Evolutionary conservation across 345 rosid species (phyloP).

Genomic region (Schrenkiella parvula): DNA sequence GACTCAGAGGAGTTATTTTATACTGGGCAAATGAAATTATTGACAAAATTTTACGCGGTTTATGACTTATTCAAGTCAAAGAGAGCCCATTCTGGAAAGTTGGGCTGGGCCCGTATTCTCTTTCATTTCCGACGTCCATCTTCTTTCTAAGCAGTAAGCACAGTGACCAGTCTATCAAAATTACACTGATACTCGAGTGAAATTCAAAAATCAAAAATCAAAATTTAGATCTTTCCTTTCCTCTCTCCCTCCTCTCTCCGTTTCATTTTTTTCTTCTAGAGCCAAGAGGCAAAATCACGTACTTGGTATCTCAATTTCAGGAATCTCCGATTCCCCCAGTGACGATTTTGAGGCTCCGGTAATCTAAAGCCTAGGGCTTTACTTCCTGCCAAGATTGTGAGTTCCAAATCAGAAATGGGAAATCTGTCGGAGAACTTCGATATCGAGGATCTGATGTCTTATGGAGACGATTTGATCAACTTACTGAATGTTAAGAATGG

Average conservation of each 20-base stretch:
- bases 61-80: not conserved
- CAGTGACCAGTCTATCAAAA: not conserved
- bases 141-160: not conserved
- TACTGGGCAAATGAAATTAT: not conserved
- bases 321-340: not conserved
- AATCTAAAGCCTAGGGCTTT: conserved; percentile 5
- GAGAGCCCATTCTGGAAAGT: not conserved
- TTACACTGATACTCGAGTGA: not conserved
- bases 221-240: conserved; percentile 1
- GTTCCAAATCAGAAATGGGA: conserved; percentile 40
- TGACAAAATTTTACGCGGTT: not conserved
- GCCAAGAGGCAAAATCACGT: not conserved
- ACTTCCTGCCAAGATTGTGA: not conserved
- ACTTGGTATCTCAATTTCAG: not conserved
- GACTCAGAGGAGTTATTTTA: not conserved
- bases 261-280: not conserved
- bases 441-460: conserved; percentile 41
- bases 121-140: not conserved
- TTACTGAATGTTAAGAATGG: conserved; percentile 46
- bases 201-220: not conserved
- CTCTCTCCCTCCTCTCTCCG: not conserved
- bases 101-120: not conserved
- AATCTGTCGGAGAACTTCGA: conserved; percentile 43
- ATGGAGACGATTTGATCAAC: conserved; percentile 57
- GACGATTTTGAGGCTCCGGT: not conserved